A percentile compares a stretch with the other conserved stretches of the same genome.
Conservation (phyloP, 371 early-diverging fungal genomes). For the Apophysomyces trapeziformis region DNA sequence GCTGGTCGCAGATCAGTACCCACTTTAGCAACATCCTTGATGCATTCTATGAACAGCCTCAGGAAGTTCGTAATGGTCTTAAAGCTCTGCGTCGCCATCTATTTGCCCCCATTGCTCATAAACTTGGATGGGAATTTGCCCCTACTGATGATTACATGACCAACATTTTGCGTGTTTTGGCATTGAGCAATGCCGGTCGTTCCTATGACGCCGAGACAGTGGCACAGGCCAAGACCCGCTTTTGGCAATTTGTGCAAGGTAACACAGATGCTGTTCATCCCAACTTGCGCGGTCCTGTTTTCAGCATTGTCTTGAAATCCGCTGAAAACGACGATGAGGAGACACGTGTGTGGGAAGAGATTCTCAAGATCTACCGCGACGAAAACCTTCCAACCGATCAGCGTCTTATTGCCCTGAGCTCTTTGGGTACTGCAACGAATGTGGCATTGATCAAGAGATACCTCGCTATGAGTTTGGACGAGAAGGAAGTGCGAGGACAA, state of each 20-base stretch:
- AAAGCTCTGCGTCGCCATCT: conserved; percentile 57
- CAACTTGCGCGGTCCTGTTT: conserved; percentile 84
- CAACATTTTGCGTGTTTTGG: conserved; percentile 50
- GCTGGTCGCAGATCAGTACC: conserved; percentile 56
- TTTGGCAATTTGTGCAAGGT: conserved; percentile 48
- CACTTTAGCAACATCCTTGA: conserved; percentile 54
- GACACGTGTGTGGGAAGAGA: conserved; percentile 63
- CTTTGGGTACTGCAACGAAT: conserved; percentile 76
- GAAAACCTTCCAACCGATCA: conserved; percentile 71
- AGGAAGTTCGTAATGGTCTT: conserved; percentile 46
- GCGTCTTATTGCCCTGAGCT: conserved; percentile 74
- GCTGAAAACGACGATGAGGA: conserved; percentile 71
- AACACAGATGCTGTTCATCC: conserved; percentile 71
- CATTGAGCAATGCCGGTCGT: conserved; percentile 46
- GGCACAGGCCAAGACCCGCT: conserved; percentile 49
- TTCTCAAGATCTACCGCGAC: conserved; percentile 76
- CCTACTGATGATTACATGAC: conserved; percentile 54
- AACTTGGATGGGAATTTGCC: conserved; percentile 66
- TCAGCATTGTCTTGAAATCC: conserved; percentile 70
- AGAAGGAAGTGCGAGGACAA: conserved; percentile 77
- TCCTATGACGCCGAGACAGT: conserved; percentile 42
- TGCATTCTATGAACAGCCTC: conserved; percentile 60
- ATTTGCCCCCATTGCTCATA: conserved; percentile 60
- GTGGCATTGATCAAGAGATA: conserved; percentile 59
- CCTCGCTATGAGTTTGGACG: conserved; percentile 70